Percentiles rank a stretch among this genome's conserved stretches.
These are phyloP conservation scores for Mycosphaerella arachidis DNA, from an alignment of 2,329 filamentous ascomycete genomes.

Conservation along the genomic window DNA sequence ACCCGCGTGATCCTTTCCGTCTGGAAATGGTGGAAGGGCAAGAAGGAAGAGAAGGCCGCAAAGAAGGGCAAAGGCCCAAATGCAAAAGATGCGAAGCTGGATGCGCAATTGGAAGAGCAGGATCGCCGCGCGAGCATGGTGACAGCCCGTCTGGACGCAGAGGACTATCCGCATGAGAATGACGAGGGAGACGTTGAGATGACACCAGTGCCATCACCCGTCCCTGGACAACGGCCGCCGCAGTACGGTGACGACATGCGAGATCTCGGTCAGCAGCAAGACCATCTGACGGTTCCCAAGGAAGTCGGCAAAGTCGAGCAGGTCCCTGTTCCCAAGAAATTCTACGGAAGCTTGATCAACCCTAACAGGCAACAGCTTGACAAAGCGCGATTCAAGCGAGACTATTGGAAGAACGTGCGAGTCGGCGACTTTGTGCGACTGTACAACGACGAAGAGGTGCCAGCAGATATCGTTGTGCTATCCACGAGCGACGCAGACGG, in stretches of 20 bases:
- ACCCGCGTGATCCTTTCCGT: slow-evolving; percentile 58
- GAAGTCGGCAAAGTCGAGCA: slow-evolving; percentile 20
- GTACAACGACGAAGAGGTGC: slow-evolving; percentile 93
- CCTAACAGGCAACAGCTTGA: slow-evolving; percentile 60
- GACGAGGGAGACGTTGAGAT: slow-evolving; percentile 75
- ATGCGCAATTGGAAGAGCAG: slow-evolving; percentile 48
- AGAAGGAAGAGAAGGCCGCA: slow-evolving; percentile 38
- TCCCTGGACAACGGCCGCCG: slow-evolving; percentile 50
- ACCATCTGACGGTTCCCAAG: slow-evolving; percentile 29
- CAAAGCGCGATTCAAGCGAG: slow-evolving; percentile 81
- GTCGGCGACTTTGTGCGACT: slow-evolving; percentile 96
- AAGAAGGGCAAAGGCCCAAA: slow-evolving; percentile 47
- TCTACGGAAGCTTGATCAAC: slow-evolving; percentile 70
- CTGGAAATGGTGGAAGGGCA: slow-evolving; percentile 45
- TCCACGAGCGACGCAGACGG: slow-evolving; percentile 92
- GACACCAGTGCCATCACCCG: slow-evolving; percentile 86
- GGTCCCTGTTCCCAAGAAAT: slow-evolving; percentile 41
- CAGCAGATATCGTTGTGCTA: slow-evolving; percentile 86
- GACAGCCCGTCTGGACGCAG: slow-evolving; percentile 40
- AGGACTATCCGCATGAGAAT: slow-evolving; percentile 36
- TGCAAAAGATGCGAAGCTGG: slow-evolving; percentile 44
- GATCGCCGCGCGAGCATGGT: slow-evolving; percentile 47
- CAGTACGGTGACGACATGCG: slow-evolving; percentile 13
- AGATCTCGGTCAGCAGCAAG: slow-evolving; percentile 9
- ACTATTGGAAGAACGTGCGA: slow-evolving; percentile 90